Base-by-base conservation (phyloP, 2,329 filamentous ascomycete genomes). In the Graphilbum fragrans region DNA sequence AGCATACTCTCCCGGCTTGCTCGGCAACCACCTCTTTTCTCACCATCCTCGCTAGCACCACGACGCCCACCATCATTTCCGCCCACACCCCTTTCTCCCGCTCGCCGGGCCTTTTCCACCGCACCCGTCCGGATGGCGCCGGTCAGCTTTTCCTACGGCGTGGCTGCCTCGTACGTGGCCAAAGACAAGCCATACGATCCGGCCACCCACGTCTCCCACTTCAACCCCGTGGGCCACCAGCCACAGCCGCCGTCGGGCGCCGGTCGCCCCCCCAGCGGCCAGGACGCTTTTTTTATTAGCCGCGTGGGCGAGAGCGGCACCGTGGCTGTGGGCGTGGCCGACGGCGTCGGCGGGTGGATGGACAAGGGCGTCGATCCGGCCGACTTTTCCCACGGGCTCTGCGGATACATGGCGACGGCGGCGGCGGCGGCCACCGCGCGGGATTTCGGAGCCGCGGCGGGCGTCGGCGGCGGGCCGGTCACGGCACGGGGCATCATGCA, bases 211-310 rank as follows among this genome's bases (percentile, higher is more conserved):
- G 66, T 82, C 43, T 84, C 82, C 59, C 76, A 80, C 55, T 88
- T 86, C 64, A 77, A 81, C 48, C 77, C 77, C 2, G 69, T 77
- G 59, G 67, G 76, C 53, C 68, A 67, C 39, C 76, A 72, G 49
- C 71, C 70, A 46, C 68, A 65, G 45, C 18, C 18, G 23, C 11
- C 12, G n/a, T 35, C 66, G 47, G 7, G n/a, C n/a, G 5, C 7
- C 32, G n/a, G 17, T 6, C 77, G 83, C 20, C 84, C 82, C 38
- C 81, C 77, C 44, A 92, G 84, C 39, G 92, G 92, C 16, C 88
- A 98, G 62, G 92, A 98, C 70, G 86, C 92, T 44, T 96, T 95
- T 66, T 98, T 98, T 62, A 82, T 92, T 52, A 76, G 82, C 55
- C 77, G 80, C 20, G 67, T 95, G n/a, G 85, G 83, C 39, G 74